Percentiles rank a stretch among this genome's conserved stretches.
Evolutionary conservation across 2,329 filamentous ascomycete species (phyloP).

Genomic region (Pseudogymnoascus sp.): DNA sequence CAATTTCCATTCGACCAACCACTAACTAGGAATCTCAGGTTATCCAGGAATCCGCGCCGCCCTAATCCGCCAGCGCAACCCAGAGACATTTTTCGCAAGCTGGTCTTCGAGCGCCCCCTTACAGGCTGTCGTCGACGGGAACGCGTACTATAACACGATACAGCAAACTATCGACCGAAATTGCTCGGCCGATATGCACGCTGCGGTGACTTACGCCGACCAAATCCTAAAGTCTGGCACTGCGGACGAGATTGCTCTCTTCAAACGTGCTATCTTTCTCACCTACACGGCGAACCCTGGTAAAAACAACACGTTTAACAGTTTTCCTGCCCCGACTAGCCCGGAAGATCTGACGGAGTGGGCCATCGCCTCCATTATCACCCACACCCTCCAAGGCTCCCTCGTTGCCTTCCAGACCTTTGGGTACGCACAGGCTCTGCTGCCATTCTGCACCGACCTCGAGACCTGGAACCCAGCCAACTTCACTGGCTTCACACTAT

Average conservation of each 20-base stretch:
- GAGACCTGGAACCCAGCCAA: neutral
- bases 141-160: constrained; percentile 10
- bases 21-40: neutral
- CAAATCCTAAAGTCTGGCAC: constrained; percentile 8
- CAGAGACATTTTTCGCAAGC: constrained; percentile 13
- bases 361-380: neutral
- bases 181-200: constrained; percentile 13
- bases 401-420: neutral
- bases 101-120: constrained; percentile 10
- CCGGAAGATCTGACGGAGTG: neutral
- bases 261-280: constrained; percentile 11
- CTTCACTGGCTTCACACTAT: neutral
- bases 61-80: constrained; percentile 10
- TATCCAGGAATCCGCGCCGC: constrained; percentile 12
- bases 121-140: constrained; percentile 8
- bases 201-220: constrained; percentile 11
- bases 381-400: neutral
- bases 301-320: neutral
- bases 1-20: neutral
- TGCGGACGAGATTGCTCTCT: constrained; percentile 8
- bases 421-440: neutral
- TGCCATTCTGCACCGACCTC: neutral
- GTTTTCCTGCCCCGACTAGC: neutral
- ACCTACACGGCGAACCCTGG: neutral
- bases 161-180: constrained; percentile 11